Evolutionary conservation across 2,329 filamentous ascomycete genomes (phyloP).

Genomic region (Sarocladiaceae sp.): DNA sequence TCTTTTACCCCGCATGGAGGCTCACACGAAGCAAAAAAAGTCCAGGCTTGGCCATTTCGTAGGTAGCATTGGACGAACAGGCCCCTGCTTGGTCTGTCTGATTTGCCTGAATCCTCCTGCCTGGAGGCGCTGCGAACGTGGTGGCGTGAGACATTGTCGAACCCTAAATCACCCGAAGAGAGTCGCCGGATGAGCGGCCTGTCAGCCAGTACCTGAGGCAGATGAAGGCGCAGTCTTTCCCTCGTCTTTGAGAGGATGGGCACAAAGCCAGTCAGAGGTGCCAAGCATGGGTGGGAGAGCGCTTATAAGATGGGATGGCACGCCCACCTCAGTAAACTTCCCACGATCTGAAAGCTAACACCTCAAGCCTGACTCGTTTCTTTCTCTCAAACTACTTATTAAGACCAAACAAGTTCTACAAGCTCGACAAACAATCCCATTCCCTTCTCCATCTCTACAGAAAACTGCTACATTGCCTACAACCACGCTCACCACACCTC

Average conservation of each 20-base stretch:
- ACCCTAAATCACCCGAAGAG: conserved; percentile 1
- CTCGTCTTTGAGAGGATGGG: not conserved
- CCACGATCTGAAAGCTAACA: not conserved
- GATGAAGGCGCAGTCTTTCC: not conserved
- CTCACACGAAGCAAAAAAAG: too few relatives aligned
- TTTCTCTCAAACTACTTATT: not conserved
- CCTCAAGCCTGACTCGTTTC: not conserved
- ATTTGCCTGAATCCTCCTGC: not conserved
- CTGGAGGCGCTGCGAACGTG: not conserved
- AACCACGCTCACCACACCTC: too few relatives aligned
- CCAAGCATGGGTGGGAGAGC: not conserved
- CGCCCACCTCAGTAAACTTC: not conserved
- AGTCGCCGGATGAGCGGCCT: not conserved
- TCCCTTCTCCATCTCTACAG: conserved; percentile 10
- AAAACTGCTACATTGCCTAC: too few relatives aligned
- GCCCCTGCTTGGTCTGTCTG: not conserved
- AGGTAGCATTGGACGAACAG: not conserved
- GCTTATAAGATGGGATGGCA: not conserved
- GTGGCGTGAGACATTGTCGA: not conserved
- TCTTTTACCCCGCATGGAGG: not conserved
- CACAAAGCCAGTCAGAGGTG: not conserved
- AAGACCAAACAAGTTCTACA: too few relatives aligned
- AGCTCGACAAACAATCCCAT: too few relatives aligned
- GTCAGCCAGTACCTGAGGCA: not conserved
- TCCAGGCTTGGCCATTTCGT: too few relatives aligned